Evolutionary conservation across 176 grass and related monocot species (phyloP), one percentile per base, ranked within the genome.

Genomic region (Hordeum vulgare): DNA sequence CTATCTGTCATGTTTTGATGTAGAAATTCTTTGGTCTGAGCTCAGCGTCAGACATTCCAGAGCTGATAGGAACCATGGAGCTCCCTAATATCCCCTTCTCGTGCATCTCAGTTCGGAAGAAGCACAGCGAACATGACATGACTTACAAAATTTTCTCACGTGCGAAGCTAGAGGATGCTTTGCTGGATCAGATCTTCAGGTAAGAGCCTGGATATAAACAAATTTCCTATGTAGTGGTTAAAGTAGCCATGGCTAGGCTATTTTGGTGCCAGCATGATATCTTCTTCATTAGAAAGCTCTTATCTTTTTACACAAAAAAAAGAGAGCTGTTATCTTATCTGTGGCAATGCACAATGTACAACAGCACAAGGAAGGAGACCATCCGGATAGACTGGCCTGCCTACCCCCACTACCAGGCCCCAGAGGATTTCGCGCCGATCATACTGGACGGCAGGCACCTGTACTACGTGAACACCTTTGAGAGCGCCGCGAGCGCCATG

Each of bases 391-490:
- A 98, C 80, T 98, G 95, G 95, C 82, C 95, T 36, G 92, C 95
- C 9, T 98, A 98, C 80, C 95, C 95, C 13, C 92, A 95, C 66
- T 98, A 94, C 31, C 64, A 95, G 80, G 90, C 92, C 18, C 95
- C 95, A 0, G 95, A 98, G 65, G 79, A 71, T 28, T 95, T 98
- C 76, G 90, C 90, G 15, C 95, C 92, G 11, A 91, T 98, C 66
- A 18, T 98, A 75, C 60, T 98, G 85, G 96, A 98, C 33, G 85
- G 81, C 28, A 90, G 85, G 23, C 92, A 98, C 62, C 86, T 98
- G 73, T 98, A 98, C 85, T 98, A 98, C 86, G 92, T 98, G 81
- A 98, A 98, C 58, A 92, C 76, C 33, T 95, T 98, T 14, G 95
- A 98, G 86, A 98, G 89, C 59, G 95, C 90, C 0, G 92, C 92